These are phyloP conservation scores for Penicillium hesseltinei DNA, from an alignment of 2,329 filamentous ascomycete genomes.

Conservation along the genomic window DNA sequence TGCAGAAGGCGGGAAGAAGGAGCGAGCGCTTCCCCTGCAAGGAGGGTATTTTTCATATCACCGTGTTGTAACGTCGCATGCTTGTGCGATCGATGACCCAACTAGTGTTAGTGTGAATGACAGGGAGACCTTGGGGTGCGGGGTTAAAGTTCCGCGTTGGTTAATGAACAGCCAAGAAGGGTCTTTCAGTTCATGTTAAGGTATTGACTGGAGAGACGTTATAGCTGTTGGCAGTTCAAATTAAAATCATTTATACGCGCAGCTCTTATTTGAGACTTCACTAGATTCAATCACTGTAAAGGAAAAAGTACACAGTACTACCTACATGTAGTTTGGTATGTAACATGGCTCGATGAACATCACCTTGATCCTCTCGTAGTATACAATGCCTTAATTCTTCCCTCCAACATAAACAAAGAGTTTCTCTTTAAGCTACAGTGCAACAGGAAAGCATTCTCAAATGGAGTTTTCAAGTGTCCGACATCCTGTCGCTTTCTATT, in stretches of 20 bases:
- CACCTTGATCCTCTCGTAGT: too few species aligned
- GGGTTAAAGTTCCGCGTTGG: background rate
- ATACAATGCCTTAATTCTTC: too few species aligned
- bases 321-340: too few species aligned
- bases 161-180: too few species aligned
- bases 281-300: background rate
- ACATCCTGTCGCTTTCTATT: too few species aligned
- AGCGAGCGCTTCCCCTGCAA: background rate
- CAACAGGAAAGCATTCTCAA: too few species aligned
- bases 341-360: too few species aligned
- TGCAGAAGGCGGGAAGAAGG: background rate
- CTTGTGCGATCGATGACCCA: background rate
- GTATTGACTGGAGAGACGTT: background rate
- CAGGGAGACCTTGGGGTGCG: background rate
- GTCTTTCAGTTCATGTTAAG: too few species aligned
- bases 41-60: background rate
- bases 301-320: too few species aligned
- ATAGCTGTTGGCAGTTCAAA: background rate
- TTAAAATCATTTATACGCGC: background rate
- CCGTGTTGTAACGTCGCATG: slow-evolving; percentile 8
- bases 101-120: slow-evolving; percentile 2
- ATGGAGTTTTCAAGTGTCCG: too few species aligned
- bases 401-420: too few species aligned
- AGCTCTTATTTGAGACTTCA: background rate
- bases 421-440: too few species aligned